Evolutionary conservation across 768 basidiomycete genomes (phyloP).

Genomic region (Panellus pusillus): DNA sequence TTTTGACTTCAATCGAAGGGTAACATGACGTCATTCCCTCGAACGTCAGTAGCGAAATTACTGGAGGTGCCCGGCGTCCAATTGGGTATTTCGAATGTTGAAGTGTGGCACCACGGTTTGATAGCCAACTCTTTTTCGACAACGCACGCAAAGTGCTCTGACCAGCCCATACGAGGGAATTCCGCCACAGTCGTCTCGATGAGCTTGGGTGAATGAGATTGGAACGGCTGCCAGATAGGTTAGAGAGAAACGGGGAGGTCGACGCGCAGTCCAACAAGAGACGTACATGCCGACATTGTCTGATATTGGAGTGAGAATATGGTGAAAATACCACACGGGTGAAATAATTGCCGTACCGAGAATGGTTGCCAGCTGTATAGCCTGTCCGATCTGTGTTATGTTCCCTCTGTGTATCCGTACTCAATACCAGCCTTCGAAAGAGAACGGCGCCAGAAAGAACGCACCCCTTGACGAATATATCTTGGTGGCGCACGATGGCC

Average conservation of each 20-base stretch:
- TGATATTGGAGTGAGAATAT: constrained; percentile 19
- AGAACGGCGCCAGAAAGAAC: constrained; percentile 5
- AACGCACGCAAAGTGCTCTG: constrained; percentile 40
- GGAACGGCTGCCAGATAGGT: constrained; percentile 34
- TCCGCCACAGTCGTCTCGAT: constrained; percentile 40
- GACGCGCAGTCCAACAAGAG: not conserved
- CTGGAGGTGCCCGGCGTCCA: constrained; percentile 45
- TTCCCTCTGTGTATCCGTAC: constrained; percentile 38
- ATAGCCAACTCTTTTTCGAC: constrained; percentile 45
- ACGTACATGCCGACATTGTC: constrained; percentile 48
- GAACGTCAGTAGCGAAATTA: constrained; percentile 48
- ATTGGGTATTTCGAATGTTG: constrained; percentile 45
- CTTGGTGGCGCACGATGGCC: constrained; percentile 50
- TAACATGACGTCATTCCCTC: constrained; percentile 42
- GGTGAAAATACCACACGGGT: not conserved
- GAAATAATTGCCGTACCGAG: constrained; percentile 33
- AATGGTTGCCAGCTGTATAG: constrained; percentile 50
- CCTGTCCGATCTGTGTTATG: constrained; percentile 51
- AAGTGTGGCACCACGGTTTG: constrained; percentile 54
- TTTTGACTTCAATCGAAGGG: constrained; percentile 33
- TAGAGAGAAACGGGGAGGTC: constrained; percentile 3
- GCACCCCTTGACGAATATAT: constrained; percentile 46
- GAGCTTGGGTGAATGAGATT: constrained; percentile 41
- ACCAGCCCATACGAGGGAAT: constrained; percentile 48
- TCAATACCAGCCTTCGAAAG: not conserved